A percentile compares a stretch with the other conserved stretches of the same genome.
Evolutionary conservation across 2,329 filamentous ascomycete species (phyloP).

Genomic region (Neofusicoccum ribis): DNA sequence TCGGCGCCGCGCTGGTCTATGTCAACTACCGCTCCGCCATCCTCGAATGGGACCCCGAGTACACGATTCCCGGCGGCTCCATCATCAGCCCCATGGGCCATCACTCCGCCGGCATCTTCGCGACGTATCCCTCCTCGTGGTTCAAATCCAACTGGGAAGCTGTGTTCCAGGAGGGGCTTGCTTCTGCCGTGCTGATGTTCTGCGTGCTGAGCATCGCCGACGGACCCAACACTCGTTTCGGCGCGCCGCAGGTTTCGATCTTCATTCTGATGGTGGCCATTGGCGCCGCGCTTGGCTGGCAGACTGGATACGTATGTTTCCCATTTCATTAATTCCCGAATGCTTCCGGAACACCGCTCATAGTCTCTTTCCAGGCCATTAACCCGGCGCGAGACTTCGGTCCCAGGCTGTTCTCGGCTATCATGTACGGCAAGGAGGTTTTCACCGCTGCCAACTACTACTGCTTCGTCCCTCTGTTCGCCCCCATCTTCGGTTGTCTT

Average conservation of each 20-base stretch:
- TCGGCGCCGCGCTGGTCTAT: slow-evolving; percentile 50
- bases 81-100: slow-evolving; percentile 59
- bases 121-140: slow-evolving; percentile 68
- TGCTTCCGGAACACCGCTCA: background rate
- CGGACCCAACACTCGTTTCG: slow-evolving; percentile 42
- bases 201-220: slow-evolving; percentile 70
- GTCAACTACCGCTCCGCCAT: slow-evolving; percentile 58
- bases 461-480: slow-evolving; percentile 74
- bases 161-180: slow-evolving; percentile 72
- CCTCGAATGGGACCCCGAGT: slow-evolving; percentile 52
- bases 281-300: slow-evolving; percentile 72
- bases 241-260: slow-evolving; percentile 44
- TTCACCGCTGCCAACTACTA: slow-evolving; percentile 70
- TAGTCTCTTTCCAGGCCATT: slow-evolving; percentile 63
- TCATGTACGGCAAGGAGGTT: slow-evolving; percentile 67
- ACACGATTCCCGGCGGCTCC: slow-evolving; percentile 59
- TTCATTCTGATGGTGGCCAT: slow-evolving; percentile 75
- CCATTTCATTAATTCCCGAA: too few species aligned
- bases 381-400: slow-evolving; percentile 74
- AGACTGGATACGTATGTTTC: slow-evolving; percentile 51
- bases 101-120: slow-evolving; percentile 69
- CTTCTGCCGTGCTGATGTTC: slow-evolving; percentile 68
- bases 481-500: slow-evolving; percentile 64
- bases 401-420: slow-evolving; percentile 65
- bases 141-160: slow-evolving; percentile 63